Conservation (phyloP, 352 stramenopile genomes). For the Peronospora destructor region DNA sequence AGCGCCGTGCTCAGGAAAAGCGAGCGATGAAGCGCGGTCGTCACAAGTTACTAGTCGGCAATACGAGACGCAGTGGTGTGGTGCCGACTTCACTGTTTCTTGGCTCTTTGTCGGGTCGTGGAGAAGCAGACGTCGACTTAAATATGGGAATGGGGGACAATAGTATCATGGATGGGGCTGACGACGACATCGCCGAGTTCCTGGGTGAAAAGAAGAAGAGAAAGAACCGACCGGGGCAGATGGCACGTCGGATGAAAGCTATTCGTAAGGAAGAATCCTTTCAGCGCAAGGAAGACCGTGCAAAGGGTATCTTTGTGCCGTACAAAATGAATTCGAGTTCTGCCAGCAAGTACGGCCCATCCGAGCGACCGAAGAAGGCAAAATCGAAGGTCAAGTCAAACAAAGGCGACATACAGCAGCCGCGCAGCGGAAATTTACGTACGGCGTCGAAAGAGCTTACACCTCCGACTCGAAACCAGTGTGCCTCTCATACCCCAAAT, state of each 20-base stretch:
- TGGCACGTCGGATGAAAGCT: slow-evolving; percentile 73
- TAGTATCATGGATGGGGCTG: slow-evolving; percentile 37
- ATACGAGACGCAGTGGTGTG: slow-evolving; percentile 42
- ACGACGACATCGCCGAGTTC: slow-evolving; percentile 82
- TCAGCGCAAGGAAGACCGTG: slow-evolving; percentile 40
- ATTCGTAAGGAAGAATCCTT: slow-evolving; percentile 57
- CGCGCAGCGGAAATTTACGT: slow-evolving; percentile 9
- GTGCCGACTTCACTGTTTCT: slow-evolving; percentile 67
- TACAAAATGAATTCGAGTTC: slow-evolving; percentile 18
- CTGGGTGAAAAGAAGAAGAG: slow-evolving; percentile 81
- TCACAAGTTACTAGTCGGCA: slow-evolving; percentile 54
- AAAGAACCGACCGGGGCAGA: slow-evolving; percentile 76
- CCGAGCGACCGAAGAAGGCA: slow-evolving; percentile 69
- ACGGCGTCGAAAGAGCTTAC: slow-evolving; percentile 14
- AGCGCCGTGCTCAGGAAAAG: slow-evolving; percentile 52
- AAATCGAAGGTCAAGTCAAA: slow-evolving; percentile 31
- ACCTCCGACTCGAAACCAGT: slow-evolving; percentile 9
- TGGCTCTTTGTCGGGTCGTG: slow-evolving; percentile 55
- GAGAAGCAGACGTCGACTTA: slow-evolving; percentile 25
- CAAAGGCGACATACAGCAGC: slow-evolving; percentile 15
- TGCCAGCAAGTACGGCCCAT: slow-evolving; percentile 59
- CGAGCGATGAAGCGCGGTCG: slow-evolving; percentile 46
- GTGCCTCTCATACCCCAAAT: slow-evolving; percentile 1
- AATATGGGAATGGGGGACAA: slow-evolving; percentile 21
- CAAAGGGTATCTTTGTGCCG: slow-evolving; percentile 38